Evolutionary conservation across 2,329 filamentous ascomycete genomes (phyloP), one percentile per base, ranked within the genome.

Genomic region (Aspergillus cejpii): DNA sequence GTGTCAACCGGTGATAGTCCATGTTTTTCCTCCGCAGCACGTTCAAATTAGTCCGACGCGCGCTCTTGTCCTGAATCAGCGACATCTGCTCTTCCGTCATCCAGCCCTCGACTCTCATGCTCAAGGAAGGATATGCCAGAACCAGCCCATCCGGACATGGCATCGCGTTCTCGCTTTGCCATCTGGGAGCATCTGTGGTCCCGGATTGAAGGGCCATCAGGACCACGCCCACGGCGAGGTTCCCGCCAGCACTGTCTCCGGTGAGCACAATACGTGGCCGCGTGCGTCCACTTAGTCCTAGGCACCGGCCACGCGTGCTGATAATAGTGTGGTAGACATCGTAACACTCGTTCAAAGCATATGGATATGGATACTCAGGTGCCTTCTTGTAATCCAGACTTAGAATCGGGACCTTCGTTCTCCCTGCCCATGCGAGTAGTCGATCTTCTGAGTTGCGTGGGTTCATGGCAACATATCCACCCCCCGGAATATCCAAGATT

Each of bases 11-110:
- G 53, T 84, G 84, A 64, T 95, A 97, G 61, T 96, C 87, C 69
- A 87, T 85, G 51, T 82, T 89, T 71, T 98, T 97, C 46, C 87
- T 79, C 27, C 84, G 78, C 8, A 96, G 73, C 44, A 97, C 85
- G 20, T 80, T 78, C 45, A 78, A 77, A 60, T 96, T 95, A 1
- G 83, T 88, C 55, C 83, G 83, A 19, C 88, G 79, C 62, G 83
- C 82, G 46, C 81, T 79, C 8, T 88, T 81, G 51, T 95, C 90
- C 53, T 88, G 83, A 51, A 98, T 94, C 49, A 98, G 71, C 0
- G 87, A 81, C 87, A 97, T 94, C 63, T 98, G 90, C 65, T 97
- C 91, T 57, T 97, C 91, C 0, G 87, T 90, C 90, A 98, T 97
- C 92, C 92, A 98, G 65, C 90, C 96, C 28, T 88, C 88, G 53